phyloP scores from a whole-genome alignment of 1,284 basidiomycete species.

The Bjerkandera adusta region DNA sequence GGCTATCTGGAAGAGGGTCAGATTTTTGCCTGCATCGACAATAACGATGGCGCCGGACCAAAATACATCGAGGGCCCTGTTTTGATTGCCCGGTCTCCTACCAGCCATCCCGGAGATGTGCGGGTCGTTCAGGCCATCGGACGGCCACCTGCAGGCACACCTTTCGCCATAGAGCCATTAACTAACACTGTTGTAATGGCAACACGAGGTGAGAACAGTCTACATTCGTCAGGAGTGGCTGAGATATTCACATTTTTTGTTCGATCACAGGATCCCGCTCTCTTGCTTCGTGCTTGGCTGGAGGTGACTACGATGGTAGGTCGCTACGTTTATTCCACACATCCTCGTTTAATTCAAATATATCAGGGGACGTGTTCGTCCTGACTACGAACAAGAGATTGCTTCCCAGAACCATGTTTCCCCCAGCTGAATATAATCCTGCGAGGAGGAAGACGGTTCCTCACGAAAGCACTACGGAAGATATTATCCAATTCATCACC shows the following conservation, averaged over 20 bases:
- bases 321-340: not conserved
- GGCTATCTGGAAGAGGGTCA: constrained; percentile 51
- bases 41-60: constrained; percentile 26
- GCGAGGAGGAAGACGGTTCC: constrained; percentile 40
- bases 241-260: not conserved
- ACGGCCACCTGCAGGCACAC: constrained; percentile 44
- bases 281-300: constrained; percentile 56
- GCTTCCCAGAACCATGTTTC: constrained; percentile 27
- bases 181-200: constrained; percentile 60
- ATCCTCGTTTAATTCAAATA: not conserved
- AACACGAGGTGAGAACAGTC: constrained; percentile 44
- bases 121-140: constrained; percentile 61
- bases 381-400: not conserved
- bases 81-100: constrained; percentile 61
- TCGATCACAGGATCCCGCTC: constrained; percentile 47
- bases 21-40: constrained; percentile 51
- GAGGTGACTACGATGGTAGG: constrained; percentile 64
- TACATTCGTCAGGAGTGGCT: no score
- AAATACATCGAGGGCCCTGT: constrained; percentile 54
- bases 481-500: constrained; percentile 76
- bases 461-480: constrained; percentile 57
- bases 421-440: constrained; percentile 35
- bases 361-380: constrained; percentile 12
- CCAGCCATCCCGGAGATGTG: constrained; percentile 67
- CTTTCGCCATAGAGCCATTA: constrained; percentile 39